Evolutionary conservation across 257 asterid species (phyloP).

Genomic region (Fraxinus anomala): DNA sequence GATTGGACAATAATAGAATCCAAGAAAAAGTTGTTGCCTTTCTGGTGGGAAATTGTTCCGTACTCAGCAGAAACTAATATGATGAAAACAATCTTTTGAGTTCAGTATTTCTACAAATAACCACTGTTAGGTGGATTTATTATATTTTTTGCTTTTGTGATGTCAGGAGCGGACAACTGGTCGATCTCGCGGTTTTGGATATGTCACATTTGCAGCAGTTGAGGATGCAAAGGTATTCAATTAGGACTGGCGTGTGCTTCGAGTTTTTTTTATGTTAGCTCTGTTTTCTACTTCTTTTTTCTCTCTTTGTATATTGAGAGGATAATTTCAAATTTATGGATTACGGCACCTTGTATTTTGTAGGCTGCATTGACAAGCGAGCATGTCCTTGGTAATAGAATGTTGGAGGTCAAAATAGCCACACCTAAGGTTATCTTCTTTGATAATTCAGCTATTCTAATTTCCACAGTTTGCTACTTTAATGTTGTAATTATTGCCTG

Average conservation of each 20-base stretch:
- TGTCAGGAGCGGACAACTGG: conserved; percentile 92
- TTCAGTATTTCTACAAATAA: too few relatives aligned
- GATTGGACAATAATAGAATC: neutral
- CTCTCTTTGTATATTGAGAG: conserved; percentile 1
- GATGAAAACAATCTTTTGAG: neutral
- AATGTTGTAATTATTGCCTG: neutral
- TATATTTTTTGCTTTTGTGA: conserved; percentile 27
- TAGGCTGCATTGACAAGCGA: conserved; percentile 83
- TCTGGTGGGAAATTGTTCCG: neutral
- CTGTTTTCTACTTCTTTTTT: conserved; percentile 4
- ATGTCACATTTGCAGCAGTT: conserved; percentile 74
- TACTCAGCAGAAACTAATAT: neutral
- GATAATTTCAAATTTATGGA: neutral
- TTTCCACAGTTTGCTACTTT: neutral
- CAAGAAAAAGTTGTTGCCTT: neutral
- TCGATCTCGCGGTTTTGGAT: conserved; percentile 97
- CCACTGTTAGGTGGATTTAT: neutral
- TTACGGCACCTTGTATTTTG: conserved; percentile 21
- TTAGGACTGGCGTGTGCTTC: conserved; percentile 17
- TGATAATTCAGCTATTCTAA: conserved; percentile 1
- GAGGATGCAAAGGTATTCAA: conserved; percentile 82
- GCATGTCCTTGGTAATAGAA: conserved; percentile 81
- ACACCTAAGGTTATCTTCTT: conserved; percentile 79
- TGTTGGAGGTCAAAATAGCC: conserved; percentile 95
- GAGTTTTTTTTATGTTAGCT: conserved; percentile 12